Evolutionary conservation across 2,329 filamentous ascomycete species (phyloP).

Genomic region (Cadophora sp.): DNA sequence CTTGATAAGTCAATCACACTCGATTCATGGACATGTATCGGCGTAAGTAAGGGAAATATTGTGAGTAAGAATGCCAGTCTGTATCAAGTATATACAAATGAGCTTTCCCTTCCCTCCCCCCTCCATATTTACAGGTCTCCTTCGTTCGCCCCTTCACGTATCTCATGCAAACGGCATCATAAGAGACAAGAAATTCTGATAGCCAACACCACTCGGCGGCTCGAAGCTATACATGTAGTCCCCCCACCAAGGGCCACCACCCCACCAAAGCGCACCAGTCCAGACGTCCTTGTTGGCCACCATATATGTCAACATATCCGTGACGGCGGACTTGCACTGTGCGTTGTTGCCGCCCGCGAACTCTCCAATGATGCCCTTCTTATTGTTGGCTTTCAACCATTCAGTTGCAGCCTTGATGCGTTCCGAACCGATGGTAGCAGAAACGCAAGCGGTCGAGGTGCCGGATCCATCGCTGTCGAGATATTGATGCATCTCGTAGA

Average conservation of each 20-base stretch:
- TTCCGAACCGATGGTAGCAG: constrained; percentile 58
- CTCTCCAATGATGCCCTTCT: constrained; percentile 60
- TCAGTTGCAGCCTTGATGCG: constrained; percentile 56
- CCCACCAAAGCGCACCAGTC: constrained; percentile 59
- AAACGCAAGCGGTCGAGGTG: constrained; percentile 56
- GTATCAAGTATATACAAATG: neutral
- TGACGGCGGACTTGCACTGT: constrained; percentile 55
- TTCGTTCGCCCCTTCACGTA: neutral
- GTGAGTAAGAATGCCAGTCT: neutral
- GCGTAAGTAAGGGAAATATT: too few relatives aligned
- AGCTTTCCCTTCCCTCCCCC: neutral
- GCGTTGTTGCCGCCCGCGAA: constrained; percentile 59
- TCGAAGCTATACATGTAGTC: constrained; percentile 57
- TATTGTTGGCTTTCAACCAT: constrained; percentile 60
- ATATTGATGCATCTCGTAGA: constrained; percentile 70
- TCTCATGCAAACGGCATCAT: neutral
- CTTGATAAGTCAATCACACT: too few relatives aligned
- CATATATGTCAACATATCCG: constrained; percentile 56
- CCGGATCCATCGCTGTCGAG: constrained; percentile 62
- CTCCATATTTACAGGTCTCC: neutral
- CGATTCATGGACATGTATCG: too few relatives aligned
- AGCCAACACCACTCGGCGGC: constrained; percentile 49
- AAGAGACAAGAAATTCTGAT: neutral
- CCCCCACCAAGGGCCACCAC: constrained; percentile 59
- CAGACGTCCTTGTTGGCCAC: constrained; percentile 58